These are phyloP conservation scores for Wickerhamomyces chaumierensis DNA, from an alignment of 805 yeast genomes.

Conservation along the genomic window DNA sequence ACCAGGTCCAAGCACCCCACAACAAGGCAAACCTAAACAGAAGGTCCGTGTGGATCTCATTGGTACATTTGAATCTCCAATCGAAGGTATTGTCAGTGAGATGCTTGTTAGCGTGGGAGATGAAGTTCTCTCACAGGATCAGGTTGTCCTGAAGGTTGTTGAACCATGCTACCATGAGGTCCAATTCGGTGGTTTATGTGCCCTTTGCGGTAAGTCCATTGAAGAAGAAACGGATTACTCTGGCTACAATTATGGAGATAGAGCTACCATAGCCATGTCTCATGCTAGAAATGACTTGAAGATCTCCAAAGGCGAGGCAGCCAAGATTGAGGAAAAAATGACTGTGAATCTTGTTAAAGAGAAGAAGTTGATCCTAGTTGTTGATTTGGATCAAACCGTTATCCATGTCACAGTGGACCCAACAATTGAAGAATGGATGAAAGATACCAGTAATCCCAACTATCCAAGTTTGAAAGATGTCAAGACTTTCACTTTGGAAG, in stretches of 20 bases:
- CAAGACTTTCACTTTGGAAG: constrained; percentile 63
- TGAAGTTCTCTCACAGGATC: constrained; percentile 35
- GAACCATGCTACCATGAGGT: constrained; percentile 91
- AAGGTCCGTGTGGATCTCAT: constrained; percentile 48
- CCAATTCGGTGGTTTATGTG: constrained; percentile 92
- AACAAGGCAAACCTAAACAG: constrained; percentile 13
- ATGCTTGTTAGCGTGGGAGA: constrained; percentile 48
- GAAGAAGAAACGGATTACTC: constrained; percentile 65
- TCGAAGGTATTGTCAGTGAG: constrained; percentile 52
- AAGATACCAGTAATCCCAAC: constrained; percentile 76
- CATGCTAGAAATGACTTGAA: constrained; percentile 80
- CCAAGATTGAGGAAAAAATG: constrained; percentile 61
- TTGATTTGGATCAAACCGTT: constrained; percentile 94
- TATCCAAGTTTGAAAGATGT: constrained; percentile 80
- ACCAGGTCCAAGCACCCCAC: constrained; percentile 5
- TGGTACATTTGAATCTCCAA: constrained; percentile 75
- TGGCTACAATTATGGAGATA: constrained; percentile 40
- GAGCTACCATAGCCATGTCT: constrained; percentile 82
- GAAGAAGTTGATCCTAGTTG: constrained; percentile 75
- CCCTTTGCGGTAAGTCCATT: constrained; percentile 76
- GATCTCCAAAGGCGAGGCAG: constrained; percentile 80
- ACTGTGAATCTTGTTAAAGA: constrained; percentile 49
- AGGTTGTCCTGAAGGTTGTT: constrained; percentile 41
- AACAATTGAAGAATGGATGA: constrained; percentile 93
- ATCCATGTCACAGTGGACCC: constrained; percentile 98